These are phyloP conservation scores for Aciculoconidium aculeatum DNA, from an alignment of 805 yeast genomes.

Conservation along the genomic window DNA sequence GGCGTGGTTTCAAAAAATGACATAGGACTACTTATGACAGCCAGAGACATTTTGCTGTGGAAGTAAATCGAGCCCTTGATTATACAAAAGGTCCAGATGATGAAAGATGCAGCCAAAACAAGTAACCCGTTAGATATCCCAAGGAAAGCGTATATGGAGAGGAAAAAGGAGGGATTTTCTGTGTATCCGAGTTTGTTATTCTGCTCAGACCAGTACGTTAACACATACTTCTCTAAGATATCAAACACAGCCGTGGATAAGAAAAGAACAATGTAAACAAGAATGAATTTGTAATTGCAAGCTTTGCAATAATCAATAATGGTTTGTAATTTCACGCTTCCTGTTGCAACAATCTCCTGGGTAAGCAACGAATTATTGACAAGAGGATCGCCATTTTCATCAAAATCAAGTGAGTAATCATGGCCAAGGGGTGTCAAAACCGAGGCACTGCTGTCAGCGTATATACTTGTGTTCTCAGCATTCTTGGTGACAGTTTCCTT, in stretches of 20 bases:
- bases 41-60: constrained; percentile 32
- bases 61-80: constrained; percentile 27
- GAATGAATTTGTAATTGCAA: constrained; percentile 23
- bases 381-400: constrained; percentile 18
- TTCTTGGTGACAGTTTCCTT: constrained; percentile 7
- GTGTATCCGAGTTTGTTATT: constrained; percentile 21
- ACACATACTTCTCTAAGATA: constrained; percentile 21
- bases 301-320: constrained; percentile 27
- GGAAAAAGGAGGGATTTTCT: constrained; percentile 18
- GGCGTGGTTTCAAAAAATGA: constrained; percentile 39
- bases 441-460: no score
- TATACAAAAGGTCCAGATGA: constrained; percentile 26
- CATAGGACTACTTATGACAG: constrained; percentile 36
- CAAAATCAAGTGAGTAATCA: constrained; percentile 22
- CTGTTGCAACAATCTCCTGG: constrained; percentile 14
- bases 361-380: no score
- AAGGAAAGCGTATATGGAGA: constrained; percentile 20
- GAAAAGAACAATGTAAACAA: constrained; percentile 18
- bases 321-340: constrained; percentile 24
- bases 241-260: constrained; percentile 14
- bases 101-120: constrained; percentile 21
- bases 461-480: no score
- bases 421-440: constrained; percentile 33
- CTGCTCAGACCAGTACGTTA: constrained; percentile 33
- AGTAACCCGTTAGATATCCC: constrained; percentile 26